Conservation (phyloP, 108 stramenopile species). For the Fragilariopsis cylindrus region DNA sequence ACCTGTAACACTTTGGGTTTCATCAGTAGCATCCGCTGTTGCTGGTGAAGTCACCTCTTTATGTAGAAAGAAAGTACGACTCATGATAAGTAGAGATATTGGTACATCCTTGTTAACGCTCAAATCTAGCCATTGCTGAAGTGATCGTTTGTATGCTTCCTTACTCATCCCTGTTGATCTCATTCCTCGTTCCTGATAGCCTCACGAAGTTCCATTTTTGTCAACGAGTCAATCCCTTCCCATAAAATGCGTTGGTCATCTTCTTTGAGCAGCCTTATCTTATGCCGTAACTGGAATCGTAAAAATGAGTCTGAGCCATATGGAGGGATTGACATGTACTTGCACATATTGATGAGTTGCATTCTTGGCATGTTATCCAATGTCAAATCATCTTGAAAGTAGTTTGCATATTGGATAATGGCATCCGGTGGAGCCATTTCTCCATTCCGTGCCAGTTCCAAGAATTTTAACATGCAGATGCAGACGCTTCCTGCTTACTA, state of each 20-base stretch:
- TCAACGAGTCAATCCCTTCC: slow-evolving; percentile 96
- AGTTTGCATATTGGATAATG: slow-evolving; percentile 82
- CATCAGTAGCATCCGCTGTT: slow-evolving; percentile 30
- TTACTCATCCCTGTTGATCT: slow-evolving; percentile 92
- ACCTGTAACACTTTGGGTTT: slow-evolving; percentile 63
- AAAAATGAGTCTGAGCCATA: slow-evolving; percentile 94
- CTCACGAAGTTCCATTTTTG: slow-evolving; percentile 95
- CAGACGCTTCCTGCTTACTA: slow-evolving; percentile 66
- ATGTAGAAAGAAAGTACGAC: slow-evolving; percentile 91
- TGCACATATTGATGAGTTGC: slow-evolving; percentile 95
- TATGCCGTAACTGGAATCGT: slow-evolving; percentile 92
- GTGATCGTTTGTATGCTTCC: slow-evolving; percentile 80
- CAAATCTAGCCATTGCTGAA: slow-evolving; percentile 97
- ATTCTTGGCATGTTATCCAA: slow-evolving; percentile 96
- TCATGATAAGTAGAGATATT: slow-evolving; percentile 95
- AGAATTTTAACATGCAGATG: slow-evolving; percentile 82
- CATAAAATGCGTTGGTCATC: slow-evolving; percentile 98
- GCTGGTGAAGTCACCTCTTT: slow-evolving; percentile 58
- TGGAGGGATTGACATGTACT: slow-evolving; percentile 94
- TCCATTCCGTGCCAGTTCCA: slow-evolving; percentile 90
- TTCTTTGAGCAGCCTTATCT: slow-evolving; percentile 81
- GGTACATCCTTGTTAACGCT: slow-evolving; percentile 94
- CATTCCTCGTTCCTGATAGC: slow-evolving; percentile 98
- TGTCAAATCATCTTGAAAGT: slow-evolving; percentile 96
- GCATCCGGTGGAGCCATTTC: slow-evolving; percentile 84